These are phyloP conservation scores for California macrophylla DNA, from an alignment of 441 rosid species.

Conservation along the genomic window DNA sequence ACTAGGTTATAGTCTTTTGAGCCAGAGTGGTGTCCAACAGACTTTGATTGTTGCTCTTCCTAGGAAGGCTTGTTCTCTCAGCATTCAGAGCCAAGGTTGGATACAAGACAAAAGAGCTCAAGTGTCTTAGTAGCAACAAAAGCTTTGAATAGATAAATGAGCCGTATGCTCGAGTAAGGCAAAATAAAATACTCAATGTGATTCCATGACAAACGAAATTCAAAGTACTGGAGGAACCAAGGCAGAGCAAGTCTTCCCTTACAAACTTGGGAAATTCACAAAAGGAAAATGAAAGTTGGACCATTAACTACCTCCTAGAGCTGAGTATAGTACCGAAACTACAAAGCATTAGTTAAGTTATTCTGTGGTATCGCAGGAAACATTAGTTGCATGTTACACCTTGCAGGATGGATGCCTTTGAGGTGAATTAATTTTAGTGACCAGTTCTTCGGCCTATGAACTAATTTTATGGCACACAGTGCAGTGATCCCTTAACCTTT, in stretches of 20 bases:
- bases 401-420: background rate
- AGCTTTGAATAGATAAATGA: background rate
- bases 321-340: background rate
- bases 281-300: background rate
- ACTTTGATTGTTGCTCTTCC: too few species aligned
- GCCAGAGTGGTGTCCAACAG: too few species aligned
- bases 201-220: background rate
- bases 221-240: background rate
- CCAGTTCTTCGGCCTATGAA: background rate
- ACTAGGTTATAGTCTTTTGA: too few species aligned
- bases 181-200: background rate
- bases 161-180: background rate
- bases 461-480: background rate
- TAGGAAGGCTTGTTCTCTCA: too few species aligned
- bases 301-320: background rate
- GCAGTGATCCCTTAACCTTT: too few species aligned
- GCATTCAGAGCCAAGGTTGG: background rate
- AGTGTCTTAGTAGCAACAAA: background rate
- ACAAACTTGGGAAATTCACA: background rate
- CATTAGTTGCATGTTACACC: background rate
- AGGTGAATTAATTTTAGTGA: background rate
- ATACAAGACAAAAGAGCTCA: background rate
- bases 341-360: background rate
- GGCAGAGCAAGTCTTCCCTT: background rate
- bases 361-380: background rate